Evolutionary conservation across 257 asterid genomes (phyloP).

Genomic region (Fraxinus cuspidata): DNA sequence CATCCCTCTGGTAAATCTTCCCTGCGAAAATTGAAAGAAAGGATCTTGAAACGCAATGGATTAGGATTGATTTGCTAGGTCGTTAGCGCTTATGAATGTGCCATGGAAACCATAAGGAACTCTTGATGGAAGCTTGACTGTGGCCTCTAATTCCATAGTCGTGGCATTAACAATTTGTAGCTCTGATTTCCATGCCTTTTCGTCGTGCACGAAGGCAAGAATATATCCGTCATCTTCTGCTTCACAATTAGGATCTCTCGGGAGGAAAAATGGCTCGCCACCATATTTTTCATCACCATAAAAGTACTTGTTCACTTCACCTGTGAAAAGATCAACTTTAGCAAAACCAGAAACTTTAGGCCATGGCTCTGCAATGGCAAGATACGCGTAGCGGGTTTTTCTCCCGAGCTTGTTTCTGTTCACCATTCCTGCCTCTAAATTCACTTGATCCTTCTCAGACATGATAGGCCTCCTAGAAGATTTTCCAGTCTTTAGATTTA

Average conservation of each 20-base stretch:
- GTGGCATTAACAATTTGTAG: conserved; percentile 73
- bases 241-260: conserved; percentile 42
- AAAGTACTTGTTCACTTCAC: conserved; percentile 64
- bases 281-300: conserved; percentile 84
- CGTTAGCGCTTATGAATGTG: conserved; percentile 65
- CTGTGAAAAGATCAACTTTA: conserved; percentile 74
- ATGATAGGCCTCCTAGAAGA: conserved; percentile 64
- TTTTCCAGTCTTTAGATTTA: conserved; percentile 70
- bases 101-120: conserved; percentile 98
- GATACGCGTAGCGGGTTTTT: conserved; percentile 72
- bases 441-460: conserved; percentile 63
- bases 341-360: conserved; percentile 98
- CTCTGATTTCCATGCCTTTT: conserved; percentile 70
- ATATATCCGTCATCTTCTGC: conserved; percentile 79
- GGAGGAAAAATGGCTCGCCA: conserved; percentile 92
- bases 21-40: conserved; percentile 9
- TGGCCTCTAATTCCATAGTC: conserved; percentile 67
- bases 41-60: background rate
- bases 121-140: conserved; percentile 73
- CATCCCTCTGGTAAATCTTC: conserved; percentile 88
- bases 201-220: conserved; percentile 81
- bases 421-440: conserved; percentile 96
- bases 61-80: conserved; percentile 65
- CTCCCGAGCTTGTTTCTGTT: conserved; percentile 84
- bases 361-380: conserved; percentile 98